Evolutionary conservation across 306 rosid genomes (phyloP), one percentile per base, ranked within the genome.

Genomic region (Acmispon strigosus): DNA sequence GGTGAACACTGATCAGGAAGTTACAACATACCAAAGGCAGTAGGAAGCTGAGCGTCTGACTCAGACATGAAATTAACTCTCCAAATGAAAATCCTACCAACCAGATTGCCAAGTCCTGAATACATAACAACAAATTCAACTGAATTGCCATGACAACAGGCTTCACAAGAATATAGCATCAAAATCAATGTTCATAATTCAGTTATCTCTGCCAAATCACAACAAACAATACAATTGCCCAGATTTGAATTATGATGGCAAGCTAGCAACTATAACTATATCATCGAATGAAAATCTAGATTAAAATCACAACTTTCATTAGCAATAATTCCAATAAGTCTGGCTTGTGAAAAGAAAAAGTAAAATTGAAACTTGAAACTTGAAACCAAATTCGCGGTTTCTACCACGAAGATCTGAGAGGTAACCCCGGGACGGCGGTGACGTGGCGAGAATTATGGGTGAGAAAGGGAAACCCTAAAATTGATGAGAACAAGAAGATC

Each of bases 11-110:
- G 16, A 14, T 52, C 18, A 57, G 13, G 22, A 49, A 18, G 39
- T 55, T 44, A 14, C 16, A 34, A 15, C 90, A 76, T 80, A 90
- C 96, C 96, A 60, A 85, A 80, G 84, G 86, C 65, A 74, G 88
- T 71, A 53, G 96, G 93, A 85, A 81, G 80, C 80, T 84, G 93
- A 52, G 36, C 62, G 63, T 90, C 93, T 71, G 77, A 70, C 69
- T 87, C 93, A 87, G 93, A 87, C 96, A 90, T 90, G 83, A 81
- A 75, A 67, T 76, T 52, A 55, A 83, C 74, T 78, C 75, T 78
- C 72, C 66, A 24, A 58, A 62, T 51, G 17, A 70, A 78, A 65
- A 69, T n/a, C 70, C 81, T 56, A 54, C 66, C 60, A 74, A 84
- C 84, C 66, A 53, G 76, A 84, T 75, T 39, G 78, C 81, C 74